These are phyloP conservation scores for Funneliformis caledonium DNA, from an alignment of 371 early-diverging fungal species.

Conservation along the genomic window DNA sequence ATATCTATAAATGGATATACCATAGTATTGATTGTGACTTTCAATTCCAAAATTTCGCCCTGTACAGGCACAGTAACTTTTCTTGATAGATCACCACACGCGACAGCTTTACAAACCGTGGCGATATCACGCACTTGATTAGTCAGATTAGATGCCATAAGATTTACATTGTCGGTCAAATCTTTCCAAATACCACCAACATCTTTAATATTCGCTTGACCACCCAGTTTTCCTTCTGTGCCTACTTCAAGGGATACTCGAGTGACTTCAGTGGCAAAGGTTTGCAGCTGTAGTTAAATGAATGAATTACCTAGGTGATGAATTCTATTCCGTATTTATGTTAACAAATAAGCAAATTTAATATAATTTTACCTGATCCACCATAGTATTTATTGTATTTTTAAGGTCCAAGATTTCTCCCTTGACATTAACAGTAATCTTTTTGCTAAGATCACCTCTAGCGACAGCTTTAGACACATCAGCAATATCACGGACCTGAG, in stretches of 20 bases:
- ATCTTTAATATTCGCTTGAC: constrained; percentile 60
- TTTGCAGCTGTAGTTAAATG: constrained; percentile 45
- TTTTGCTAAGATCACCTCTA: constrained; percentile 55
- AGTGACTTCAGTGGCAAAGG: constrained; percentile 70
- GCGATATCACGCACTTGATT: constrained; percentile 64
- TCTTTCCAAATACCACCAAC: constrained; percentile 64
- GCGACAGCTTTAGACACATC: constrained; percentile 58
- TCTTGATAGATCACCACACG: constrained; percentile 64
- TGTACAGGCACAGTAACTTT: constrained; percentile 56
- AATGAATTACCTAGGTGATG: not conserved
- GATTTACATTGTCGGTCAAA: constrained; percentile 63
- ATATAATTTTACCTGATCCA: constrained; percentile 51
- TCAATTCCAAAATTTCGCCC: constrained; percentile 69
- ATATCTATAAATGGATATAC: constrained; percentile 39
- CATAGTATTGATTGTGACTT: constrained; percentile 68
- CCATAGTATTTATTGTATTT: constrained; percentile 60
- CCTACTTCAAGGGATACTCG: constrained; percentile 70
- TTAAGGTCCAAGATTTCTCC: constrained; percentile 61
- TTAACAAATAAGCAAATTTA: not conserved
- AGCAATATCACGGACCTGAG: constrained; percentile 61
- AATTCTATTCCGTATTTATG: not conserved
- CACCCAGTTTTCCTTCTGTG: constrained; percentile 66
- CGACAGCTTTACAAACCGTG: constrained; percentile 60
- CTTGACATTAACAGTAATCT: constrained; percentile 53
- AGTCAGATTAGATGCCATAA: constrained; percentile 58